phyloP scores from a whole-genome alignment of 352 stramenopile species.

The Pseudoperonospora humuli region DNA sequence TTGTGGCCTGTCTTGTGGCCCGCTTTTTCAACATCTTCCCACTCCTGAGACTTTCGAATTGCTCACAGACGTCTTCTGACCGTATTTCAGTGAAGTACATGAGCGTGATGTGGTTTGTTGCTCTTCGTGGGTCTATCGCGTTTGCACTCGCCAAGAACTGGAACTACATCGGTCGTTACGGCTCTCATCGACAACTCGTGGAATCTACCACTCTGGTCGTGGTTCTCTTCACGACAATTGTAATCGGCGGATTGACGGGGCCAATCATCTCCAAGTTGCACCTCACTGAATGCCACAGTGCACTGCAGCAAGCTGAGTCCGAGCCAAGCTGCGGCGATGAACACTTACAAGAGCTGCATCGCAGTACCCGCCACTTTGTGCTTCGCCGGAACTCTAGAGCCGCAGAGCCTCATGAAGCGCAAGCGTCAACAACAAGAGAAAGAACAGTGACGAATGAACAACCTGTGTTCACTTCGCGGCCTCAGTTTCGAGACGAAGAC shows the following conservation, averaged over 20 bases:
- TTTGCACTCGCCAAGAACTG: slow-evolving; percentile 88
- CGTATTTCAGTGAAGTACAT: slow-evolving; percentile 65
- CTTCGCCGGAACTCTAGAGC: slow-evolving; percentile 28
- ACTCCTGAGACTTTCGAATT: slow-evolving; percentile 62
- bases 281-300: slow-evolving; percentile 32
- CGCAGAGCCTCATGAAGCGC: slow-evolving; percentile 11
- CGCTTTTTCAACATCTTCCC: slow-evolving; percentile 78
- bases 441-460: slow-evolving; percentile 13
- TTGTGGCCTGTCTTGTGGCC: slow-evolving; percentile 54
- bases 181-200: slow-evolving; percentile 69
- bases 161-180: slow-evolving; percentile 57
- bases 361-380: slow-evolving; percentile 58
- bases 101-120: slow-evolving; percentile 88
- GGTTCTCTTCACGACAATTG: slow-evolving; percentile 82
- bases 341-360: slow-evolving; percentile 20
- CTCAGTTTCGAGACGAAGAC: slow-evolving; percentile 59
- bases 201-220: slow-evolving; percentile 81
- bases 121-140: slow-evolving; percentile 88
- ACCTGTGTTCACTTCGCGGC: slow-evolving; percentile 54
- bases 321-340: slow-evolving; percentile 23
- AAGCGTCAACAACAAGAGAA: slow-evolving; percentile 1
- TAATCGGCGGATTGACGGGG: slow-evolving; percentile 69
- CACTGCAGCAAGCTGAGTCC: slow-evolving; percentile 22
- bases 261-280: slow-evolving; percentile 47
- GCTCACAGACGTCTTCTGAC: slow-evolving; percentile 35